Evolutionary conservation across 2,329 filamentous ascomycete species (phyloP).

Genomic region (Amylocarpus encephaloides): DNA sequence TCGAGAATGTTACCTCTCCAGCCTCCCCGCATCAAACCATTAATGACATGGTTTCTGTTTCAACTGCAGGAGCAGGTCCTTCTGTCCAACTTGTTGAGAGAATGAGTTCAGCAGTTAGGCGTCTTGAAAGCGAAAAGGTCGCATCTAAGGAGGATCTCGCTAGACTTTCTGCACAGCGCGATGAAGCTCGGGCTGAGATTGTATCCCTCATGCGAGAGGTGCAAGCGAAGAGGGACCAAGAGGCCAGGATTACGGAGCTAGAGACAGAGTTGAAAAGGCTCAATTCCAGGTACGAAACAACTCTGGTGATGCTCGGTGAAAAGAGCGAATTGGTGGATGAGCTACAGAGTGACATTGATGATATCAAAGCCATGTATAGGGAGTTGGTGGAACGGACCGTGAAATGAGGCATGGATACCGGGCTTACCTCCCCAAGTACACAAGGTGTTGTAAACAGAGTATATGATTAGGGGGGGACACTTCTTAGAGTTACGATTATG

Average conservation of each 20-base stretch:
- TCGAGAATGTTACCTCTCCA: slow-evolving; percentile 48
- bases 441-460: neutral
- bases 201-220: slow-evolving; percentile 82
- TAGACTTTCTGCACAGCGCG: slow-evolving; percentile 75
- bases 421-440: neutral
- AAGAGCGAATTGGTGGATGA: slow-evolving; percentile 95
- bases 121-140: slow-evolving; percentile 87
- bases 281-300: slow-evolving; percentile 77
- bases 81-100: slow-evolving; percentile 93
- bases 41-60: slow-evolving; percentile 82
- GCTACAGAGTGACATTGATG: slow-evolving; percentile 77
- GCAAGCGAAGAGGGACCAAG: slow-evolving; percentile 59
- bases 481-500: neutral
- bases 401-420: slow-evolving; percentile 40
- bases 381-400: slow-evolving; percentile 84
- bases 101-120: slow-evolving; percentile 88
- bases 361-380: slow-evolving; percentile 94
- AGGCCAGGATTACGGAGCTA: slow-evolving; percentile 54
- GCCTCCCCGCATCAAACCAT: slow-evolving; percentile 63
- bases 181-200: slow-evolving; percentile 89
- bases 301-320: slow-evolving; percentile 90
- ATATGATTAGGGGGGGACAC: neutral
- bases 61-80: slow-evolving; percentile 83
- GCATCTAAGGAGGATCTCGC: slow-evolving; percentile 79
- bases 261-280: slow-evolving; percentile 63